These are phyloP conservation scores for Coprinellus aureogranulatus DNA, from an alignment of 768 basidiomycete species.

Conservation along the genomic window DNA sequence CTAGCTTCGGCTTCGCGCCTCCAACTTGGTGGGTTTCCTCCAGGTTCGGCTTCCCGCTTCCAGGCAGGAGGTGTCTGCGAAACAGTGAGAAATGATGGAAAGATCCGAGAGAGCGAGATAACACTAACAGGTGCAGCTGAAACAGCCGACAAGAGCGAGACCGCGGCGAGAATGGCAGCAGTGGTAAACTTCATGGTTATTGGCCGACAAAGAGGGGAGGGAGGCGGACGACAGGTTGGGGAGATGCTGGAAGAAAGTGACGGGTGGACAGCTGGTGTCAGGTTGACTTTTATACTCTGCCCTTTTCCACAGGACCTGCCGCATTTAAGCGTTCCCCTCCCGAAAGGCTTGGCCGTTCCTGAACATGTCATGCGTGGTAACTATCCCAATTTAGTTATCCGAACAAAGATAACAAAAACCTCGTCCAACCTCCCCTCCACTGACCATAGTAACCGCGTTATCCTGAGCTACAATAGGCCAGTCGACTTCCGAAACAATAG, in stretches of 20 bases:
- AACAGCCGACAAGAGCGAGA: background rate
- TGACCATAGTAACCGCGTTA: background rate
- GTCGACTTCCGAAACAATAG: too few species aligned
- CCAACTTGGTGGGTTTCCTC: conserved; percentile 2
- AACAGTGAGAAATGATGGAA: too few species aligned
- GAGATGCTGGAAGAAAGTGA: background rate
- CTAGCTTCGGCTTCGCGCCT: background rate
- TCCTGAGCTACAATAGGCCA: too few species aligned
- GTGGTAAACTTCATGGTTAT: background rate
- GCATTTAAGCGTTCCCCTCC: background rate
- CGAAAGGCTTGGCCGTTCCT: background rate
- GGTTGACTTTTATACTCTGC: background rate
- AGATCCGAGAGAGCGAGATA: too few species aligned
- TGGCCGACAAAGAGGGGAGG: background rate
- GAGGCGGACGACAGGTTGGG: background rate
- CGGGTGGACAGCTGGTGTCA: background rate
- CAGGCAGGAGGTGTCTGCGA: conserved; percentile 10
- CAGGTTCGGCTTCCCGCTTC: conserved; percentile 18
- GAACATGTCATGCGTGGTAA: background rate
- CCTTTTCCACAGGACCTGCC: background rate
- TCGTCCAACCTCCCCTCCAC: background rate
- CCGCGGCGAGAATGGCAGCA: background rate
- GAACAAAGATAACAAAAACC: background rate
- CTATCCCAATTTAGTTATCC: background rate
- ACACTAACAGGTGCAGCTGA: background rate